Base-by-base conservation (phyloP, 1,139 yeast genomes). In the Candida glucosophila region DNA sequence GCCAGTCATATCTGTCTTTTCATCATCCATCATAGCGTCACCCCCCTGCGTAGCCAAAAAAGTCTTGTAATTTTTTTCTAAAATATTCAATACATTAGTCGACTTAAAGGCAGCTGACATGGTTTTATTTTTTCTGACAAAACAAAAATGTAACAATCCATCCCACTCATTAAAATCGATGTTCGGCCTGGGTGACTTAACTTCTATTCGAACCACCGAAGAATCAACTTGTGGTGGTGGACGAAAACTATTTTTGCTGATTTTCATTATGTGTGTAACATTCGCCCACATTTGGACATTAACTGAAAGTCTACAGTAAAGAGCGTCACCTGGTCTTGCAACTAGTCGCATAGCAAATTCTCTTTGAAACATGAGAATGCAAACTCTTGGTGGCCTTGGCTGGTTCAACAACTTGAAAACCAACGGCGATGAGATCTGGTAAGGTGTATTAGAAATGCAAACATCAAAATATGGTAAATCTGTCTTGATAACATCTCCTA, bases 201-300 rank as follows among this genome's bases (percentile, higher is more conserved):
- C 77, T 52, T 88, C 98, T 27, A 90, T 77, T 47, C 95, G 72
- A 12, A 90, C 97, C 25, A 90, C 98, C 21, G 94, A 79, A 1
- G 96, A 85, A 53, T 90, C 99, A 32, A 90, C 99, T 52, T 90
- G 90, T 30, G 99, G 99, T 12, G 99, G 99, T 19, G 99, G 99
- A 39, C 96, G 70, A 65, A 90, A 90, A 49, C 90, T 90, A 52
- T 92, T 92, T 48, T 77, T 79, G 17, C 98, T 97, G 20, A 90
- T 98, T 54, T 92, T 92, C 99, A 90, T 90, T 30, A 90, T 83
- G 53, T 90, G 98, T 5, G 95, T 86, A 13, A 92, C 96, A 38
- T 83, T 83, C 13, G 97, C 95, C 97, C 98, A 90, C 97, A 90
- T 88, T 48, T 90, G 98, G 1, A 90, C 97, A 47, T 90, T 92